Percentiles rank a stretch among this genome's conserved stretches.
These are phyloP conservation scores for Castanea mollissima DNA, from an alignment of 306 rosid species.

Conservation along the genomic window DNA sequence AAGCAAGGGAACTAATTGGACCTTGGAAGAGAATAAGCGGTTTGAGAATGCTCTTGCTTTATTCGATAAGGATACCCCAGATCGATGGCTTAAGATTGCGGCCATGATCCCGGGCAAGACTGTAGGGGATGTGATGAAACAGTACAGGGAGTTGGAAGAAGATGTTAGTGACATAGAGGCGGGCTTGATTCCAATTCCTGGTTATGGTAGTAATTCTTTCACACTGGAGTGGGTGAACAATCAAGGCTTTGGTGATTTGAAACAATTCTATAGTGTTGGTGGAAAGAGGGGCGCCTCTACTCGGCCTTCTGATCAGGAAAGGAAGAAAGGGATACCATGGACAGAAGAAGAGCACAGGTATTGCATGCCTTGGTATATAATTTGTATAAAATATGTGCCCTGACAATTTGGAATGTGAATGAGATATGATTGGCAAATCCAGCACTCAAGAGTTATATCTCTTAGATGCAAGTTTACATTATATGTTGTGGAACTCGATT, in stretches of 20 bases:
- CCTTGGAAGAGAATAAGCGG: conserved; percentile 69
- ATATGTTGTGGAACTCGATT: too few relatives aligned
- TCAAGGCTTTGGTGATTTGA: conserved; percentile 61
- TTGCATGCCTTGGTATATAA: background rate
- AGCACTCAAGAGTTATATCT: background rate
- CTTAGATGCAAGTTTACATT: background rate
- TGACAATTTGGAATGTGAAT: background rate
- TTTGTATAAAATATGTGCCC: background rate
- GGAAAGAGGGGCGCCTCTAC: conserved; percentile 55
- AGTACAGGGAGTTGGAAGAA: conserved; percentile 78
- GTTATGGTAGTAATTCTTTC: conserved; percentile 52
- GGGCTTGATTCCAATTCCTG: conserved; percentile 72
- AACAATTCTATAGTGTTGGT: conserved; percentile 53
- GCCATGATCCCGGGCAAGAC: conserved; percentile 81
- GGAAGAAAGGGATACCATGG: conserved; percentile 95
- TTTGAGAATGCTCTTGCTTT: conserved; percentile 86
- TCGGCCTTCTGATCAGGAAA: conserved; percentile 72
- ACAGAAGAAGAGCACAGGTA: conserved; percentile 95
- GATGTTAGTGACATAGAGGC: conserved; percentile 89
- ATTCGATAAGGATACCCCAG: conserved; percentile 69
- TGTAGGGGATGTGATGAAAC: conserved; percentile 80
- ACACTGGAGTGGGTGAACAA: conserved; percentile 64
- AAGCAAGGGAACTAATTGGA: conserved; percentile 69
- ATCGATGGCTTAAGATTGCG: conserved; percentile 80
- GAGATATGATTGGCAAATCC: background rate